Percentiles rank a stretch among this genome's conserved stretches.
phyloP scores from a whole-genome alignment of 1,139 yeast genomes.

The Suhomyces anneliseae region DNA sequence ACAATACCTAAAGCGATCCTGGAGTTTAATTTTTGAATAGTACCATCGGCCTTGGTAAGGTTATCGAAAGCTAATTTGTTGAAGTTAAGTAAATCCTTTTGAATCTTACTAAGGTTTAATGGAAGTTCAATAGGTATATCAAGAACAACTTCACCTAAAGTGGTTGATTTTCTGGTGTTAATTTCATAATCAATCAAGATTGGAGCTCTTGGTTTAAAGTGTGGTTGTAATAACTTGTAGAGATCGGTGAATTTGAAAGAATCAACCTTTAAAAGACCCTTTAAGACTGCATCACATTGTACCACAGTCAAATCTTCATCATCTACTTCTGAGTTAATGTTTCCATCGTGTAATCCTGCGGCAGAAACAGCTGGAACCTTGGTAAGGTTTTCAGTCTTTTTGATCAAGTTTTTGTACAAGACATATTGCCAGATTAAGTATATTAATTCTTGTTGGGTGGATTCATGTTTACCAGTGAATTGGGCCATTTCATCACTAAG shows the following conservation, averaged over 20 bases:
- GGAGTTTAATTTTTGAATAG: conserved; percentile 57
- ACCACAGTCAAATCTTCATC: conserved; percentile 46
- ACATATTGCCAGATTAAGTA: conserved; percentile 88
- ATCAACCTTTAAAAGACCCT: conserved; percentile 53
- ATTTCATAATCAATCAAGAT: conserved; percentile 72
- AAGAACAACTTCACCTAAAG: conserved; percentile 75
- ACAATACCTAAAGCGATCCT: conserved; percentile 63
- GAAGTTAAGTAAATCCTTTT: conserved; percentile 39
- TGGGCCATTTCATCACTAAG: conserved; percentile 64
- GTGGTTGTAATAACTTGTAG: conserved; percentile 60
- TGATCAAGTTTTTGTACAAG: conserved; percentile 67
- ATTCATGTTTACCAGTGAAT: conserved; percentile 72
- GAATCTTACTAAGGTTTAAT: conserved; percentile 41
- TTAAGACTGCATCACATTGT: conserved; percentile 68
- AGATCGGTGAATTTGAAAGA: conserved; percentile 70
- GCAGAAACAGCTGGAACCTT: conserved; percentile 43
- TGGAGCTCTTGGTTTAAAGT: conserved; percentile 76
- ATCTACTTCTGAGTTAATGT: conserved; percentile 19
- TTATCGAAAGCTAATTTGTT: conserved; percentile 42
- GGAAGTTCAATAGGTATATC: conserved; percentile 71
- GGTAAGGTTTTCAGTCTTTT: conserved; percentile 33
- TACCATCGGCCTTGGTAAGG: conserved; percentile 45
- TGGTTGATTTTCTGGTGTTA: conserved; percentile 71
- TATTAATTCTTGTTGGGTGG: conserved; percentile 84
- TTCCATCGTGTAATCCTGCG: conserved; percentile 12